phyloP scores from a whole-genome alignment of 495 filamentous ascomycete genomes.

The Xylaria longipes region DNA sequence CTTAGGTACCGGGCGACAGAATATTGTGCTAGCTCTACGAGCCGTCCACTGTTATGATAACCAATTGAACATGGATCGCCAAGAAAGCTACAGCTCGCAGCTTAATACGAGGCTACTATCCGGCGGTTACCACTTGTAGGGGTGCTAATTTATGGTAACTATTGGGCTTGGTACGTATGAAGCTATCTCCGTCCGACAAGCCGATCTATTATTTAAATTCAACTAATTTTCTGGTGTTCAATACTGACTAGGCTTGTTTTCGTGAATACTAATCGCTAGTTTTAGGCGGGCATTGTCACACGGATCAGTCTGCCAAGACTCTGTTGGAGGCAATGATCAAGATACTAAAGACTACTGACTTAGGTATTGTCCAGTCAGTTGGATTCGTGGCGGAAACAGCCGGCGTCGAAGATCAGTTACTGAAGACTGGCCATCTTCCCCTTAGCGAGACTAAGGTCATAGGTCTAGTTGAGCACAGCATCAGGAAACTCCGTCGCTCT shows the following conservation, averaged over 20 bases:
- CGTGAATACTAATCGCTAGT: not conserved
- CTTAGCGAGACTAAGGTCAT: not conserved
- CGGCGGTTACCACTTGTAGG: not conserved
- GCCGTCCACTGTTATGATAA: too few relatives aligned
- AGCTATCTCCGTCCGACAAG: not conserved
- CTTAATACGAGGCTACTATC: not conserved
- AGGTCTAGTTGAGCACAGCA: not conserved
- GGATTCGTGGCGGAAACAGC: slow-evolving; percentile 33
- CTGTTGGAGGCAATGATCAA: too few relatives aligned
- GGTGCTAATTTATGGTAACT: not conserved
- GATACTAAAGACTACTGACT: slow-evolving; percentile 55
- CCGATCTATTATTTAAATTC: not conserved
- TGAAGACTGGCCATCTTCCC: not conserved
- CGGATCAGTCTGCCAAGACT: too few relatives aligned
- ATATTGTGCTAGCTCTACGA: not conserved
- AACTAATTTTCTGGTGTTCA: not conserved
- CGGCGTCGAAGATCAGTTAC: not conserved
- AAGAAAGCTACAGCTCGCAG: not conserved
- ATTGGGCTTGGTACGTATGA: not conserved
- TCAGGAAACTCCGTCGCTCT: not conserved
- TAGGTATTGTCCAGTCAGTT: slow-evolving; percentile 51
- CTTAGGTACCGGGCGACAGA: not conserved
- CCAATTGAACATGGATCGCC: not conserved
- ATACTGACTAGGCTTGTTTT: not conserved
- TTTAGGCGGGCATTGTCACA: not conserved